Conservation (phyloP, 1,139 yeast genomes). For the Debaryomyces coudertii region DNA sequence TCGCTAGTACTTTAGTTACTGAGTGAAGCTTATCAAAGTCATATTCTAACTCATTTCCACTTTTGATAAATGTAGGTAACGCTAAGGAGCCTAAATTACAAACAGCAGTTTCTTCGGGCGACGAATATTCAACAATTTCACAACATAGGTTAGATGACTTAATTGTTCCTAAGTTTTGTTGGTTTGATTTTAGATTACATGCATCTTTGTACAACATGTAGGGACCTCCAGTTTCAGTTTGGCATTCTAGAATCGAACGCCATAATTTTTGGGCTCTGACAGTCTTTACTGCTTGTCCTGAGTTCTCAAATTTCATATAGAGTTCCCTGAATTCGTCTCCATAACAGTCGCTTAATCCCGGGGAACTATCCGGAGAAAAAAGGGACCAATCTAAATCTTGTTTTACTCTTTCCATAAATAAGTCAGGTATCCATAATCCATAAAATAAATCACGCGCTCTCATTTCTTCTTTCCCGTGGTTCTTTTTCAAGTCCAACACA, state of each 20-base stretch:
- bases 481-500: constrained; percentile 80
- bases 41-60: constrained; percentile 49
- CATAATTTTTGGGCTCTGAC: constrained; percentile 87
- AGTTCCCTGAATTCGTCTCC: constrained; percentile 80
- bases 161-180: constrained; percentile 83
- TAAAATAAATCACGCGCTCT: constrained; percentile 89
- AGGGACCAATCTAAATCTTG: constrained; percentile 79
- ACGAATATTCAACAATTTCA: constrained; percentile 86
- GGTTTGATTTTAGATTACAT: constrained; percentile 81
- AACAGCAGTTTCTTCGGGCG: constrained; percentile 88
- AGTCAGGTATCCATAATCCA: constrained; percentile 90
- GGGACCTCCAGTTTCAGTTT: constrained; percentile 92
- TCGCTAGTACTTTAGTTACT: constrained; percentile 72
- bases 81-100: constrained; percentile 90
- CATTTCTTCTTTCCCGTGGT: constrained; percentile 89
- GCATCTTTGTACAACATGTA: constrained; percentile 91
- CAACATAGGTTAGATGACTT: constrained; percentile 89
- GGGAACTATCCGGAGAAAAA: constrained; percentile 87
- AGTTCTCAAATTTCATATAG: constrained; percentile 71
- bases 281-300: constrained; percentile 70
- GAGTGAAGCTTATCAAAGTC: constrained; percentile 72
- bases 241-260: constrained; percentile 86
- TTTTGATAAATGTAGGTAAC: constrained; percentile 50
- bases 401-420: constrained; percentile 88
- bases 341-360: constrained; percentile 76